Evolutionary conservation across 2,329 filamentous ascomycete species (phyloP), one percentile per base, ranked within the genome.

Genomic region (Ramularia collo-cygni): DNA sequence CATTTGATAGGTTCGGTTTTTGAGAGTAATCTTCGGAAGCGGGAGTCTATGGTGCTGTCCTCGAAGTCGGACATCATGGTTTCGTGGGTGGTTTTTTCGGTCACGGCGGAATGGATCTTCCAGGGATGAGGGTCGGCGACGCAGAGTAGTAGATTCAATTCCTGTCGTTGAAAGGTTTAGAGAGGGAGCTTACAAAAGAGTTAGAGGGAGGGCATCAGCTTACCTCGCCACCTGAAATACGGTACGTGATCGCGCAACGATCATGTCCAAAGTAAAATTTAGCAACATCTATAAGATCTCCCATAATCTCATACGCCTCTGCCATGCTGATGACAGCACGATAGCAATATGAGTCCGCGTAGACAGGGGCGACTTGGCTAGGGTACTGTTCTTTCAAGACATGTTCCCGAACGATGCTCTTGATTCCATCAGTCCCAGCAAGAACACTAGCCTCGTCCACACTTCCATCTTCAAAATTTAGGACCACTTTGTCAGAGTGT

Each of bases 381-480:
- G 35, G 31, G 3, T 48, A 40, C 1, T 40, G 35, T 3, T 56
- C 44, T 1, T 59, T 51, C 7, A 56, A 42, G 2, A 27, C 64
- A 34, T 35, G 19, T 29, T 32, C 30, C 19, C 30, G 4, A 8
- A 32, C 30, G n/a, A 32, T 17, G 13, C 30, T 36, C 17, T 44
- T 40, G 33, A 47, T 42, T 3, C 52, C 35, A 9, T 51, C 47
- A 64, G 52, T 53, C 60, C 64, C 28, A 49, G 54, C 42, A 55
- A 53, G 62, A 57, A 67, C 28, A 66, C 65, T 62, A 57, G 65
- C 13, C 47, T 46, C 52, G 56, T 61, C 13, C 62, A 55, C 2
- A 33, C 53, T 37, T 51, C 57, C 49, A 64, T 57, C 54, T 28
- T 63, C 55, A 10, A 70, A 61, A 1, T 47, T 55, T 6, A 66